A percentile compares a stretch with the other conserved stretches of the same genome.
Evolutionary conservation across 75 land plant species (phyloP).

Genomic region (Chamaecyparis obtusa): DNA sequence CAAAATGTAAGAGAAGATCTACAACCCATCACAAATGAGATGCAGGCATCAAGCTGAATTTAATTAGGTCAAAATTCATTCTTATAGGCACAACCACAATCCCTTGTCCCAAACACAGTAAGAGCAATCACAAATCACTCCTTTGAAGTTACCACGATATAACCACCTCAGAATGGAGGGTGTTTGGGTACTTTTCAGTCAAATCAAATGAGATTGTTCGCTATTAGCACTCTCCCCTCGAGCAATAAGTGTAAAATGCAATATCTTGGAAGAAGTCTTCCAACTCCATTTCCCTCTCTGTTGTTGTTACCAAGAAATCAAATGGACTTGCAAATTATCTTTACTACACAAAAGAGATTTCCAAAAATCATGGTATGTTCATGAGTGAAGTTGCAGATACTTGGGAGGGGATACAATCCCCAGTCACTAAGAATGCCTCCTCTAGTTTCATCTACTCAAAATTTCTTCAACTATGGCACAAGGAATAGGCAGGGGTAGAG

Average conservation of each 20-base stretch:
- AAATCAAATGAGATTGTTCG: neutral
- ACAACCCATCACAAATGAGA: no score
- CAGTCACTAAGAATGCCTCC: neutral
- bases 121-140: neutral
- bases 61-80: neutral
- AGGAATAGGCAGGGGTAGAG: slow-evolving; percentile 52
- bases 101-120: neutral
- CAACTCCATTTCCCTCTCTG: neutral
- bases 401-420: neutral
- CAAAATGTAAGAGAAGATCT: no score
- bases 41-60: no score
- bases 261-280: neutral
- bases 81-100: neutral
- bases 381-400: neutral
- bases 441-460: neutral
- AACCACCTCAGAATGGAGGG: neutral
- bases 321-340: neutral
- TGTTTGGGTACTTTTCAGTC: neutral
- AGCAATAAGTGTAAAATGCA: neutral
- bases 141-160: neutral
- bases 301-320: neutral
- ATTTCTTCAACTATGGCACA: slow-evolving; percentile 24
- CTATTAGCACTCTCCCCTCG: neutral
- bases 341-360: neutral
- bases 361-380: neutral